phyloP scores from a whole-genome alignment of 345 rosid species.

The Euphorbia lathyris region DNA sequence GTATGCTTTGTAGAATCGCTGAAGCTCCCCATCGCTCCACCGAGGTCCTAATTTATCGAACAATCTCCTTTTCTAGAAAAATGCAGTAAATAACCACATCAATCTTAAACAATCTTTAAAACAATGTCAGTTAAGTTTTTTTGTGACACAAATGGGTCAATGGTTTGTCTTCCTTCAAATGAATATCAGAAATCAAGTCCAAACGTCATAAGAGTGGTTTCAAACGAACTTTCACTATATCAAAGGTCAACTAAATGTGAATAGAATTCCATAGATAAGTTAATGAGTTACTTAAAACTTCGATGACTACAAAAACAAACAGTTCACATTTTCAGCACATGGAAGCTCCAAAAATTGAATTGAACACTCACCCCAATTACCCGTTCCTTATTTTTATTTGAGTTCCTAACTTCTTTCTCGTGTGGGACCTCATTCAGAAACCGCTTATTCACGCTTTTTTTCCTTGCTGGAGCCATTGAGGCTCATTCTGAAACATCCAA shows the following conservation, averaged over 20 bases:
- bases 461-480: constrained; percentile 72
- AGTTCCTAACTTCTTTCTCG: constrained; percentile 49
- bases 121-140: too few species aligned
- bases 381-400: constrained; percentile 49
- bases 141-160: background rate
- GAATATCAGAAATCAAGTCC: background rate
- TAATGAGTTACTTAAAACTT: background rate
- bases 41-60: constrained; percentile 23
- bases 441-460: constrained; percentile 75
- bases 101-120: background rate
- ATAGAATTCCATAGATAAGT: background rate
- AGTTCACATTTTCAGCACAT: constrained; percentile 2
- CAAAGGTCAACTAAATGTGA: background rate
- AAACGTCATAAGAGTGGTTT: background rate
- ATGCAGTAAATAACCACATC: background rate
- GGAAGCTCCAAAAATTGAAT: background rate
- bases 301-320: background rate
- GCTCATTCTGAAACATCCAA: constrained; percentile 22
- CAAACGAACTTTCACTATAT: background rate
- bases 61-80: constrained; percentile 22
- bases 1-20: constrained; percentile 27
- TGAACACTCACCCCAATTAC: constrained; percentile 45
- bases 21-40: constrained; percentile 30
- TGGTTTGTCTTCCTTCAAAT: background rate
- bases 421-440: constrained; percentile 65